phyloP scores from a whole-genome alignment of 306 rosid species.

The Clitoria ternatea region DNA sequence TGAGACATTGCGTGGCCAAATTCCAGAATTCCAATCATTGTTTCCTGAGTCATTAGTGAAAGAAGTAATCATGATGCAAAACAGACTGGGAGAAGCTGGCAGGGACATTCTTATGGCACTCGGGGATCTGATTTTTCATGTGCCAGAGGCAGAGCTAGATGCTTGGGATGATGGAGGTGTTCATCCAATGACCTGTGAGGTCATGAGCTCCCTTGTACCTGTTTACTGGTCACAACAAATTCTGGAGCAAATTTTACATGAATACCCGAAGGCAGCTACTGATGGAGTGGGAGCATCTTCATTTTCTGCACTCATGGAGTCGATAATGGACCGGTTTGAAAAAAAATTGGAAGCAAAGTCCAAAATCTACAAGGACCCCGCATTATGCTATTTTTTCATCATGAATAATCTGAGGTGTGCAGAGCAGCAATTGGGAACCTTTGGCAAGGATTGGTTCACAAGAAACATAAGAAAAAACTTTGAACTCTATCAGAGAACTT shows the following conservation, averaged over 20 bases:
- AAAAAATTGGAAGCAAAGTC: slow-evolving; percentile 51
- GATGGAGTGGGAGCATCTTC: slow-evolving; percentile 10
- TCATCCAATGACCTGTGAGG: background rate
- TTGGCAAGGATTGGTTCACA: slow-evolving; percentile 54
- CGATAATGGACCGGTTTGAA: slow-evolving; percentile 56
- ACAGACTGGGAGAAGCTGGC: background rate
- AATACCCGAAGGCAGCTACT: slow-evolving; percentile 32
- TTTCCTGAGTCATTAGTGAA: slow-evolving; percentile 36
- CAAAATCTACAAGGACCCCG: slow-evolving; percentile 44
- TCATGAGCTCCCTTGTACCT: background rate
- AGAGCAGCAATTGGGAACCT: slow-evolving; percentile 37
- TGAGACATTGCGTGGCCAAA: slow-evolving; percentile 38
- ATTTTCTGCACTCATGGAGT: slow-evolving; percentile 38
- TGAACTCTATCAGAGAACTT: slow-evolving; percentile 43
- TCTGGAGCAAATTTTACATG: slow-evolving; percentile 3
- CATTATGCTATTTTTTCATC: slow-evolving; percentile 48
- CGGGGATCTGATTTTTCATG: slow-evolving; percentile 39
- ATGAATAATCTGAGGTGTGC: slow-evolving; percentile 65
- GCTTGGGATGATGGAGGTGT: background rate
- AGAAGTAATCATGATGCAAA: background rate
- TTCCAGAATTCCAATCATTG: slow-evolving; percentile 43
- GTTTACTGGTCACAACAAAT: background rate
- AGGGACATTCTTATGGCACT: background rate
- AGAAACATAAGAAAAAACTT: slow-evolving; percentile 50
- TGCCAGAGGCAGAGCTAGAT: background rate